Conservation (phyloP, 495 filamentous ascomycete genomes). For the Hyaloscypha variabilis region DNA sequence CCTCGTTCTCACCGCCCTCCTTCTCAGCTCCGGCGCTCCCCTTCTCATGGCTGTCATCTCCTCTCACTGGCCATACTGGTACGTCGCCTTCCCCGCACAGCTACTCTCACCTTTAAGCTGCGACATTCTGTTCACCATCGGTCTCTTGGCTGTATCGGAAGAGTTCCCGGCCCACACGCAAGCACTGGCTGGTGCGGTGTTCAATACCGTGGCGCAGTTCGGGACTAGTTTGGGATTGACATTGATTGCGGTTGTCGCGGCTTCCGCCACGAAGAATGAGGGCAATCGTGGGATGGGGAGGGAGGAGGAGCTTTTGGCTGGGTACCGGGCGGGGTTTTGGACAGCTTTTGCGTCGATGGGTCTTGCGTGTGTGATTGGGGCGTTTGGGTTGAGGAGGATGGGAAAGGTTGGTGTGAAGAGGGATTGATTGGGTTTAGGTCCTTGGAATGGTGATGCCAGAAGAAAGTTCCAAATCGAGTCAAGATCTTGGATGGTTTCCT, state of each 20-base stretch:
- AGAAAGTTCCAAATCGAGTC: too few species aligned
- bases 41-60: constrained; percentile 52
- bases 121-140: constrained; percentile 63
- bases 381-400: constrained; percentile 51
- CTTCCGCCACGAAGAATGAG: constrained; percentile 43
- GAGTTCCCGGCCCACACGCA: constrained; percentile 59
- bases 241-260: constrained; percentile 56
- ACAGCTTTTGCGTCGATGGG: constrained; percentile 53
- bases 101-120: constrained; percentile 54
- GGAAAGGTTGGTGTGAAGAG: constrained; percentile 58
- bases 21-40: constrained; percentile 50
- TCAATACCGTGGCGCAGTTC: constrained; percentile 64
- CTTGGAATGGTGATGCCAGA: neutral
- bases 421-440: constrained; percentile 31
- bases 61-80: constrained; percentile 59
- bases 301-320: constrained; percentile 44
- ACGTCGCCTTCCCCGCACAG: constrained; percentile 52
- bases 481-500: too few species aligned
- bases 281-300: neutral
- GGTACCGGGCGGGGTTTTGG: constrained; percentile 65
- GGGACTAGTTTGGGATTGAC: constrained; percentile 62
- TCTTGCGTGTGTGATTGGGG: constrained; percentile 41
- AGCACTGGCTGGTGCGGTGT: constrained; percentile 64
- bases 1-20: constrained; percentile 46
- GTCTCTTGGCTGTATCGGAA: constrained; percentile 59